Evolutionary conservation across 1,284 basidiomycete species (phyloP).

Genomic region (Cystobasidiaceae sp.): DNA sequence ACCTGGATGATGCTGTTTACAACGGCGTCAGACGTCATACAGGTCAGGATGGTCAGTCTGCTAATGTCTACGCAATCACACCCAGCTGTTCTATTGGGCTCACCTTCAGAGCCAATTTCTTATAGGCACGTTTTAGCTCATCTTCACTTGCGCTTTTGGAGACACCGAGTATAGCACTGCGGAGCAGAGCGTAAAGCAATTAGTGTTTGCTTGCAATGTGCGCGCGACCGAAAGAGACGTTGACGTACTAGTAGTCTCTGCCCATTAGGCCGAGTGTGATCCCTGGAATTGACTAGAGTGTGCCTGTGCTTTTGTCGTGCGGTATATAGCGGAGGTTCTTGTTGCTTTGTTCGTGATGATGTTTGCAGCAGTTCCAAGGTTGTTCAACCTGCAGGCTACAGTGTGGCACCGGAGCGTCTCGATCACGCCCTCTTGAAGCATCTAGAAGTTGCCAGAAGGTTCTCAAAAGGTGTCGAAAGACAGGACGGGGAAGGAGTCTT

Average conservation of each 20-base stretch:
- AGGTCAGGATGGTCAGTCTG: not conserved
- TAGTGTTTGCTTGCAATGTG: not conserved
- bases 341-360: not conserved
- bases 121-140: slow-evolving; percentile 63
- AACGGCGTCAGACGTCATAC: not conserved
- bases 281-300: not conserved
- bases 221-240: not conserved
- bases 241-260: slow-evolving; percentile 20
- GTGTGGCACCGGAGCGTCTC: too few species aligned
- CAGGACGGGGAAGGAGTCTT: too few species aligned
- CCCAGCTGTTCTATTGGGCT: not conserved
- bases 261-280: not conserved
- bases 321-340: not conserved
- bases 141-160: slow-evolving; percentile 68
- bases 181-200: not conserved
- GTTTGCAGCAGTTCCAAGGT: too few species aligned
- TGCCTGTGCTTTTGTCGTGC: not conserved
- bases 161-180: slow-evolving; percentile 58
- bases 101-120: slow-evolving; percentile 33
- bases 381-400: too few species aligned
- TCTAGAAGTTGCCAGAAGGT: too few species aligned
- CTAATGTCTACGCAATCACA: not conserved
- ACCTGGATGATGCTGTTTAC: slow-evolving; percentile 13
- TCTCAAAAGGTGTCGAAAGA: too few species aligned
- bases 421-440: too few species aligned